Evolutionary conservation across 371 early-diverging fungal species (phyloP), one percentile per base, ranked within the genome.

Genomic region (Lichtheimia corymbifera): DNA sequence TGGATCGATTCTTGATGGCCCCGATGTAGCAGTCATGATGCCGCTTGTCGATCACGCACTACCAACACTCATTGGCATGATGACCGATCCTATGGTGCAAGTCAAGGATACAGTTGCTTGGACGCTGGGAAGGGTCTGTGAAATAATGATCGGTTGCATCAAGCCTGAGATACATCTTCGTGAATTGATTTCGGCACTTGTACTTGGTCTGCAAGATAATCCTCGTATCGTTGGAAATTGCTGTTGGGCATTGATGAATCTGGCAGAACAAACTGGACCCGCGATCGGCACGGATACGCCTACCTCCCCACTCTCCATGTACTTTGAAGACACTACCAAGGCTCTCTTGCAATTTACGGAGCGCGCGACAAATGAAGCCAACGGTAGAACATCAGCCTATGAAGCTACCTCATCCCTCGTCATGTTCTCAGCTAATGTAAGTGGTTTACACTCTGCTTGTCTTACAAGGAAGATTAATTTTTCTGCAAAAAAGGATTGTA

Each of bases 41-140:
- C 89, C 90, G 13, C 80, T 97, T 17, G 91, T 96, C n/a, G 76
- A 86, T 43, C 91, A 91, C 76, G 95, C 96, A 2, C 83, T 97
- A 41, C 94, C 95, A 22, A 80, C 89, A 52, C 74, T 98, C 59
- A 87, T 97, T 53, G 81, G 85, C 56, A 89, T 94, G 92, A 93
- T 94, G 91, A 84, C 83, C 45, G 98, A 98, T 67, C 82, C 84
- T 30, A 79, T 86, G 17, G 73, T 91, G 20, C 88, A 92, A 50
- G 96, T 98, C 60, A 93, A 94, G 75, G 98, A 97, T 77, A 90
- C 96, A 12, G 91, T 96, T 5, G 96, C 97, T 7, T 98, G 98
- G 98, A 92, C 97, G 2, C 74, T 98, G 12, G 96, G 97, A 55
- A 91, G 96, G 52, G 91, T 98, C 24, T 93, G 87, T 51, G 91